Evolutionary conservation across 257 asterid species (phyloP), one percentile per base, ranked within the genome.

Genomic region (Handroanthus guayacan): DNA sequence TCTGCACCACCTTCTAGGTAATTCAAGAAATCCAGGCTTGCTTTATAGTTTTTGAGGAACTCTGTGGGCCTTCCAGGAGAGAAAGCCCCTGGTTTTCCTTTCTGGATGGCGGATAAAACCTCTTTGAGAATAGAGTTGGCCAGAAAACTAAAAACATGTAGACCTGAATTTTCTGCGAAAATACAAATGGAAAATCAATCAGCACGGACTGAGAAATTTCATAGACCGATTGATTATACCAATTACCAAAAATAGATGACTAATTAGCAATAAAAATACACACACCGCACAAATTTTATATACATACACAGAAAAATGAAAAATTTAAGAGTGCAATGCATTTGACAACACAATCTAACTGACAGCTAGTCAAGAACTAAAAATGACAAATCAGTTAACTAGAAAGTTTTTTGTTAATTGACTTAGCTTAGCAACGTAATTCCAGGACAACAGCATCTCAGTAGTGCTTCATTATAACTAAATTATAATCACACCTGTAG

Each of bases 1-100:
- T 67, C 37, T 77, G 20, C 57, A 70, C 63, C 82, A 93, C 98
- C 98, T 90, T 95, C 97, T 56, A 95, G 84, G 83, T 89, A 89
- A 65, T 89, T 88, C 94, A 95, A 76, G 85, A 95, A 95, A 84
- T 84, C 89, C 47, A 95, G 75, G 91, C 92, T 91, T 83, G 98
- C 86, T 80, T 91, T 95, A 83, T 93, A 95, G 86, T 95, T 95
- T 84, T 84, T 89, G 14, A 95, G 86, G 78, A 95, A 95, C 79
- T 88, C 91, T 0, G 87, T 72, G 78, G 98, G 99, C 86, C 96
- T 95, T 87, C 98, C 99, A 14, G 98, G 97, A 82, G 99, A 95
- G 81, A 93, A 91, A 37, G 93, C 97, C 79, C 91, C 97, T 11
- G 98, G 97, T 82, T 93, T 95, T 76, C 92, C 93, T 80, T 90